Evolutionary conservation across 106 monocot genomes (phyloP), one percentile per base, ranked within the genome.

Genomic region (Dactylorhiza incarnata): DNA sequence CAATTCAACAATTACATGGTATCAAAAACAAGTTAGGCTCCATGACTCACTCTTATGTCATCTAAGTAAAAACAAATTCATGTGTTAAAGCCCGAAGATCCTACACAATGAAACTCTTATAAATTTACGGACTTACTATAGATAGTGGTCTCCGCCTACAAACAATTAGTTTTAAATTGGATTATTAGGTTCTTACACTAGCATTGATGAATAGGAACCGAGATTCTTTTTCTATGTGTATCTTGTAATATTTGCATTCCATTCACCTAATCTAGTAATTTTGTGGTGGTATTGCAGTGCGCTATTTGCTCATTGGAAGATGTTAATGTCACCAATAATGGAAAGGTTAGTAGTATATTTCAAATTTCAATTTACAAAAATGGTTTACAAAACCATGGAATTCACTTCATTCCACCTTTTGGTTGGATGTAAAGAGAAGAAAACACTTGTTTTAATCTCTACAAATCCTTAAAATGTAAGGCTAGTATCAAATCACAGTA

Each of bases 231-330:
- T 29, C 6, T 26, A 10, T 25, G 65, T 12, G 13, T 11, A 3
- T 65, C 22, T 65, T 65, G 12, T 65, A 26, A 47, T 46, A 37
- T 48, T 49, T 16, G 15, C 2, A 58, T 58, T 45, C 9, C 50
- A 43, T 74, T 65, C 16, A 45, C n/a, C 26, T 76, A 19, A 76
- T 72, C 3, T 16, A 7, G 46, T 52, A 67, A 52, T 2, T 72
- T 76, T 76, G 47, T 68, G 43, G 26, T 43, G 49, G 26, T 43
- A 54, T 68, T 37, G 20, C 86, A 95, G 95, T 86, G 84, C 85
- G 93, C 96, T 72, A 93, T 96, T 67, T 96, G 96, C 75, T 89
- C 96, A 12, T 73, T 96, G 66, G 90, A 96, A 59, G 96, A 96
- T 84, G 93, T 80, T 5, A 71, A 84, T 75, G 45, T 89, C 37